Base-by-base conservation (phyloP, 1,284 basidiomycete species). In the Tranzscheliella williamsii region DNA sequence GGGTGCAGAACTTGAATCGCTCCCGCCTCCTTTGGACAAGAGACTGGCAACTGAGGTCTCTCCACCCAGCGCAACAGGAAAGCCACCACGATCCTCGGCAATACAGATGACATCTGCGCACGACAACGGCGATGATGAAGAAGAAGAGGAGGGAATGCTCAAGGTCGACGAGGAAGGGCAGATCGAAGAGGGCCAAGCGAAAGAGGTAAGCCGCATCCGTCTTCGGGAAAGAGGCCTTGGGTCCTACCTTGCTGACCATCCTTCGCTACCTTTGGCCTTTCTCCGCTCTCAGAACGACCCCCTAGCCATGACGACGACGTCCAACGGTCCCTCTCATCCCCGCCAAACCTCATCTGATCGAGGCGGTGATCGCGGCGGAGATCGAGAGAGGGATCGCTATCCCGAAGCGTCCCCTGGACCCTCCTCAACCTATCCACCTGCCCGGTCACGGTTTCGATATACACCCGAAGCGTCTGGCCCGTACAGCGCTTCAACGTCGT, bases 111-210 rank as follows among this genome's bases (percentile, higher is more conserved):
- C n/a, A n/a, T n/a, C n/a, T n/a, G n/a, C n/a, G n/a, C 26, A n/a
- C n/a, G 26, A 29, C 9, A 29, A 13, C n/a, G 49, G 29, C 18
- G 46, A 60, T 9, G 61, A 65, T 11, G 55, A 65, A 13, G 58
- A 62, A 24, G 61, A 65, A 24, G 61, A 65, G 32, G 61, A 65
- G 37, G 61, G 61, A 6, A 65, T 65, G 55, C 50, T 65, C 39
- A 54, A 52, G 22, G 41, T 55, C 1, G 56, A 56, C 12, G 61
- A 65, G 38, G 61, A 65, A 39, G 61, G 61, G 41, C 61, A 65
- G 42, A 65, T 65, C 21, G 51, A 54, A 38, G 55, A 60, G 23
- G 51, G 60, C 26, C 24, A 40, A 35, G 41, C 46, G 42, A 12
- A 49, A 16, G 30, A 60, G 50, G 56, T 60, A 39, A 60, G 56